Percentiles rank a stretch among this genome's conserved stretches.
These are phyloP conservation scores for Bryopsis sp. DNA, from an alignment of 139 green algal species.

Conservation along the genomic window DNA sequence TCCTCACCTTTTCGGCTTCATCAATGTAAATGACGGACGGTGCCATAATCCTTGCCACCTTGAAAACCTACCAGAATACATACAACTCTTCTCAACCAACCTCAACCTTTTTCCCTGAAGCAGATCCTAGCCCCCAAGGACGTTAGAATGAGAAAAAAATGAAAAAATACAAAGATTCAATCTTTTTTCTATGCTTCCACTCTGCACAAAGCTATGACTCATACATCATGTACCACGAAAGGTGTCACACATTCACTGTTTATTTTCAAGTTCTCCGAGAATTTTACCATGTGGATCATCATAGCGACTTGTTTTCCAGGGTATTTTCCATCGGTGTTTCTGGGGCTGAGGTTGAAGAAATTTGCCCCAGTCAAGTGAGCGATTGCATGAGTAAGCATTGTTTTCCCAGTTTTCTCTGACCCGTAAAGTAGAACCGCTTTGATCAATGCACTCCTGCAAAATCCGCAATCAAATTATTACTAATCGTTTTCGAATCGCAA, in stretches of 20 bases:
- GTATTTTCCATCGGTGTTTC: slow-evolving; percentile 73
- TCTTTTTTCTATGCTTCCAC: background rate
- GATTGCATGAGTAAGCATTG: slow-evolving; percentile 53
- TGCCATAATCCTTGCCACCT: slow-evolving; percentile 59
- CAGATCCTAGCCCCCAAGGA: background rate
- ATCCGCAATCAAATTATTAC: too few species aligned
- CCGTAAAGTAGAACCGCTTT: slow-evolving; percentile 78
- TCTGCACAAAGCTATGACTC: background rate
- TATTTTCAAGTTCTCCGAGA: too few species aligned
- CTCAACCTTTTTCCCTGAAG: background rate
- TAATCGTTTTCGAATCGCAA: too few species aligned
- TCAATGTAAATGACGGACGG: slow-evolving; percentile 85
- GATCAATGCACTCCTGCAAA: slow-evolving; percentile 29
- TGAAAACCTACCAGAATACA: slow-evolving; percentile 43
- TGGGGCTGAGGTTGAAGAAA: slow-evolving; percentile 78
- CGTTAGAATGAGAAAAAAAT: background rate
- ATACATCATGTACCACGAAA: too few species aligned
- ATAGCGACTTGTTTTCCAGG: slow-evolving; percentile 67
- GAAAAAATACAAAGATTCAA: slow-evolving; percentile 14
- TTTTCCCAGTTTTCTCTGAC: slow-evolving; percentile 67
- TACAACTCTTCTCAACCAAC: too few species aligned
- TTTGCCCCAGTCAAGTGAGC: slow-evolving; percentile 52
- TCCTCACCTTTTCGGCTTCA: slow-evolving; percentile 67
- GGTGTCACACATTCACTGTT: too few species aligned
- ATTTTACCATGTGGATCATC: slow-evolving; percentile 75